A percentile compares a stretch with the other conserved stretches of the same genome.
These are phyloP conservation scores for Rubus parviflorus DNA, from an alignment of 306 rosid genomes.

Conservation along the genomic window DNA sequence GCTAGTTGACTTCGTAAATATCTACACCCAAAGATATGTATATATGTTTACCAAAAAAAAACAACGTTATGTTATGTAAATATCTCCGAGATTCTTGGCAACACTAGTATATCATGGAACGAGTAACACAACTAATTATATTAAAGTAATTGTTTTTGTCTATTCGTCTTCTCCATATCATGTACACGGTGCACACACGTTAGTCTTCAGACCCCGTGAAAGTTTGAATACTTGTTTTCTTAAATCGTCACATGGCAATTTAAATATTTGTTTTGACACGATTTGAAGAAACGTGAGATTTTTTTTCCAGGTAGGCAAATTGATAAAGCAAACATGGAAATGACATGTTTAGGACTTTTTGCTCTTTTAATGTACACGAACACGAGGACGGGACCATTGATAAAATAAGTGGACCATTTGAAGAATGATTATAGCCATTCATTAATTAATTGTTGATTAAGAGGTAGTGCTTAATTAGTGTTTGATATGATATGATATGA, in stretches of 20 bases:
- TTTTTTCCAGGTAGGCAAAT: background rate
- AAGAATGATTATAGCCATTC: background rate
- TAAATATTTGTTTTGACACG: background rate
- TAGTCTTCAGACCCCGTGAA: background rate
- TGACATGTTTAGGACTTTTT: background rate
- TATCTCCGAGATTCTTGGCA: too few relatives aligned
- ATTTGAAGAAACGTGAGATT: background rate
- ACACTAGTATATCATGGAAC: background rate
- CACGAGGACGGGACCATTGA: background rate
- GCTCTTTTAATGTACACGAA: background rate
- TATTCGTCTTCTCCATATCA: background rate
- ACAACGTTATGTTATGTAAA: too few relatives aligned
- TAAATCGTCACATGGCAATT: too few relatives aligned
- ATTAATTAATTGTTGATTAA: background rate
- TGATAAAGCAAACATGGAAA: background rate
- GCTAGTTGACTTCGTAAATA: too few relatives aligned
- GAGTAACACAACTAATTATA: background rate
- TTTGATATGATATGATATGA: background rate
- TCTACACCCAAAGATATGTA: too few relatives aligned
- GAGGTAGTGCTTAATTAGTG: background rate
- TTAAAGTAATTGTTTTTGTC: background rate
- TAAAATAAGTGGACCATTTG: background rate
- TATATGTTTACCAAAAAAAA: too few relatives aligned
- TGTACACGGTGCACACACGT: background rate
- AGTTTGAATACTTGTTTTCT: background rate